Evolutionary conservation across 75 land plant species (phyloP).

Genomic region (Sequoia sempervirens): DNA sequence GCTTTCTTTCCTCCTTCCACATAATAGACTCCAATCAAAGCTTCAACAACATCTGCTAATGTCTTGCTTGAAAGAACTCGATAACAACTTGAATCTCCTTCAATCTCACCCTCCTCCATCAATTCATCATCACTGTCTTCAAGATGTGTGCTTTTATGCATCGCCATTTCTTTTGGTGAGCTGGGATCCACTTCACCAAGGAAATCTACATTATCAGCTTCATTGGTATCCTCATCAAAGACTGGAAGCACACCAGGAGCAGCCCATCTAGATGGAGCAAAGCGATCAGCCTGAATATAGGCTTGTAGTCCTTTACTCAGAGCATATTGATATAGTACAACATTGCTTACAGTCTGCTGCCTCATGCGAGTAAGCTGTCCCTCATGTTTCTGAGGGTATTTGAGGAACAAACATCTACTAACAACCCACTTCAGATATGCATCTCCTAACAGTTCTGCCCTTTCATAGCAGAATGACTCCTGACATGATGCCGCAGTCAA

Average conservation of each 20-base stretch:
- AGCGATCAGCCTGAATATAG: constrained; percentile 98
- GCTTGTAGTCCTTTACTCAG: constrained; percentile 81
- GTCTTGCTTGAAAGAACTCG: constrained; percentile 98
- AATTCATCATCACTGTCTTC: constrained; percentile 44
- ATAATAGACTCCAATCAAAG: constrained; percentile 94
- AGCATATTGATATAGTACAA: constrained; percentile 92
- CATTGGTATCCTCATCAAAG: constrained; percentile 92
- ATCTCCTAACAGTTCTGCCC: constrained; percentile 97
- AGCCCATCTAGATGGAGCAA: constrained; percentile 99
- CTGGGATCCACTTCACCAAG: constrained; percentile 11
- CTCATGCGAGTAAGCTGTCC: constrained; percentile 98
- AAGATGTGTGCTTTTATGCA: constrained; percentile 8
- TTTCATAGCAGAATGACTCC: constrained; percentile 96
- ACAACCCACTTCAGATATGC: constrained; percentile 99
- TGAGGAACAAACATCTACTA: constrained; percentile 85
- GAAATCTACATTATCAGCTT: constrained; percentile 22
- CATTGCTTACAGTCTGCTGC: constrained; percentile 97
- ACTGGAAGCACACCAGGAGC: constrained; percentile 99
- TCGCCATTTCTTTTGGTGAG: constrained; percentile 10
- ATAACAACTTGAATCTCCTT: constrained; percentile 86
- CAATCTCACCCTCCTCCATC: constrained; percentile 96
- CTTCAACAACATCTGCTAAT: constrained; percentile 98
- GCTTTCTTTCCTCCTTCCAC: constrained; percentile 93
- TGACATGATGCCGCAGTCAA: constrained; percentile 99
- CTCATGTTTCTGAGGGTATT: constrained; percentile 94